Evolutionary conservation across 106 monocot species (phyloP), one percentile per base, ranked within the genome.

Genomic region (Dendrobium nobile): DNA sequence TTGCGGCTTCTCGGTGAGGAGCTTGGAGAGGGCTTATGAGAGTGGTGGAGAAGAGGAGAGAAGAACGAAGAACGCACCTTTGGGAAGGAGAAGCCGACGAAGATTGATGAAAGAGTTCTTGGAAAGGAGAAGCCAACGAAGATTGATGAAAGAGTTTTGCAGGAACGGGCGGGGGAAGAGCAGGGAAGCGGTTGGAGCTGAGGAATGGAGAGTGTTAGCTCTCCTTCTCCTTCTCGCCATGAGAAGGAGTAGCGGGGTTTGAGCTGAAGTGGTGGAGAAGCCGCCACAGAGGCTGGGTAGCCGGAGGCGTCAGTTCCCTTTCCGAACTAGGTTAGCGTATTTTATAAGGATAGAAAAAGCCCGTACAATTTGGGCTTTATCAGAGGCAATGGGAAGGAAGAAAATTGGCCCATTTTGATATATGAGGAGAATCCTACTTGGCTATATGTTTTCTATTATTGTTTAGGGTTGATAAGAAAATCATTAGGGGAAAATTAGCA

Each of bases 131-230:
- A 70, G 28, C 47, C 5, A 45, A 26, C 41, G 41, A 9, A 54
- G 10, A 28, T 41, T 16, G 80, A 80, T 37, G 73, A 74, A 54
- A 81, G 81, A 56, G 55, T 56, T 81, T 81, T 81, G 41, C 42
- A 74, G 22, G 74, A 54, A 16, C 54, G 67, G 55, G 73, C 56
- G n/a, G 74, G 41, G 54, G 74, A 81, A 75, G 74, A 42, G 81
- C 73, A 81, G 80, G 80, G 72, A 72, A 80, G 70, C 24, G 48
- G 68, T 44, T 45, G 74, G 74, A 40, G 72, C 72, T 44, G 74
- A 44, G 7, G 43, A 15, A 7, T 22, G 43, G 33, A 44, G 74
- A 42, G 74, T 41, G 8, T 44, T 75, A 75, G 74, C 43, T 44
- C 74, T 41, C 41, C 74, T 75, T 43, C 74, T 1, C 42, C 43